phyloP scores from a whole-genome alignment of 1,139 yeast genomes.

The Lodderomyces elongisporus region DNA sequence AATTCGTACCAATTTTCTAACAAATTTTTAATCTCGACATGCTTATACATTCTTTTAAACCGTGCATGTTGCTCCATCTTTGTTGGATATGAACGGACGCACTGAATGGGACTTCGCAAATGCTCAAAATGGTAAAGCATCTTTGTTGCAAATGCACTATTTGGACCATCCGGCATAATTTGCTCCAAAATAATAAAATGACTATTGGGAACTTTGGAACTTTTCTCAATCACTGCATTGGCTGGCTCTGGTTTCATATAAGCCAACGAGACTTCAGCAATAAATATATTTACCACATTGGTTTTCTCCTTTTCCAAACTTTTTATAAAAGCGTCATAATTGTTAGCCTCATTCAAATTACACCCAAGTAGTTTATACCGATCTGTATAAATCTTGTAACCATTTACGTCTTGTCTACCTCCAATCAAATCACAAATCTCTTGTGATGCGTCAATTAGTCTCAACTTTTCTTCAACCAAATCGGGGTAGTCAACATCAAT shows the following conservation, averaged over 20 bases:
- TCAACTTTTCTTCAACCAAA: conserved; percentile 48
- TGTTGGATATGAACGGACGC: conserved; percentile 58
- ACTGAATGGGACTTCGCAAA: conserved; percentile 64
- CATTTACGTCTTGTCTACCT: conserved; percentile 16
- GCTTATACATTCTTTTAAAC: conserved; percentile 40
- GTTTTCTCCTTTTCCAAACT: conserved; percentile 2
- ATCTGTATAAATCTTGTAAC: conserved; percentile 34
- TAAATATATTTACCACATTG: conserved; percentile 44
- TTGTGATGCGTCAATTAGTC: conserved; percentile 43
- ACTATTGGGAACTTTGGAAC: conserved; percentile 44
- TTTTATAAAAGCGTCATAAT: conserved; percentile 23
- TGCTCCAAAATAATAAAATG: conserved; percentile 72
- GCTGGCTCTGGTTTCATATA: conserved; percentile 71
- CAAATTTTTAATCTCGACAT: conserved; percentile 52
- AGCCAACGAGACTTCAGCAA: conserved; percentile 81
- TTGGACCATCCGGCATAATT: conserved; percentile 56
- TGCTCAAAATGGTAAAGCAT: conserved; percentile 72
- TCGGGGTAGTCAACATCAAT: conserved; percentile 78
- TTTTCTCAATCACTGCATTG: conserved; percentile 54
- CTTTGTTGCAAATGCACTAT: conserved; percentile 66
- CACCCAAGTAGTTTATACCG: conserved; percentile 66
- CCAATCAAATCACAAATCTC: conserved; percentile 51
- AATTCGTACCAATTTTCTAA: conserved; percentile 52
- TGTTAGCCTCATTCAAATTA: conserved; percentile 50
- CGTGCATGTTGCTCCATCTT: conserved; percentile 46